Evolutionary conservation across 176 grass and related monocot species (phyloP).

Genomic region (Cenchrus americanus): DNA sequence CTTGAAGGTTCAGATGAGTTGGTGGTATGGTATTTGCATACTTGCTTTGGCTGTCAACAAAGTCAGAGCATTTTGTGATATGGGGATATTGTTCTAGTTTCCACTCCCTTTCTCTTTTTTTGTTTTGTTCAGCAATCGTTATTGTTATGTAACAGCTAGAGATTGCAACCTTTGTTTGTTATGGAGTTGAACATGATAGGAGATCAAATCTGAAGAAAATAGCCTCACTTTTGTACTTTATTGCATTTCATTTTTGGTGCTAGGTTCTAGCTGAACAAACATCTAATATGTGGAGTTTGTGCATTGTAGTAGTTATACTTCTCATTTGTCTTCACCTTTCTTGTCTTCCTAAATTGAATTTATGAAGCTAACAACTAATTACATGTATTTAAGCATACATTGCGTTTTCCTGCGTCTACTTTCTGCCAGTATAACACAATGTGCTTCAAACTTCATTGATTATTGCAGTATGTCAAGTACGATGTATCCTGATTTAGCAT

Average conservation of each 20-base stretch:
- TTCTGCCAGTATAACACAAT: background rate
- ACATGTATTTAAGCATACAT: background rate
- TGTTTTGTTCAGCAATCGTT: slow-evolving; percentile 27
- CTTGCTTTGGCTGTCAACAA: slow-evolving; percentile 44
- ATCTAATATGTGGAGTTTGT: slow-evolving; percentile 21
- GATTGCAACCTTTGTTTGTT: slow-evolving; percentile 41
- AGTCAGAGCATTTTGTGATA: slow-evolving; percentile 58
- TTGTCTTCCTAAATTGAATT: slow-evolving; percentile 7
- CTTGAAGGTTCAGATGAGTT: slow-evolving; percentile 27
- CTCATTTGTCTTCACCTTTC: background rate
- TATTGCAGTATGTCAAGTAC: slow-evolving; percentile 1
- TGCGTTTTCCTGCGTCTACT: background rate
- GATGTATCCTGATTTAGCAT: background rate
- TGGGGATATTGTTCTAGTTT: slow-evolving; percentile 41
- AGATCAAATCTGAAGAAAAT: slow-evolving; percentile 50
- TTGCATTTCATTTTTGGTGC: slow-evolving; percentile 20
- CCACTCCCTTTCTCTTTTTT: slow-evolving; percentile 17
- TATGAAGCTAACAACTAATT: slow-evolving; percentile 18
- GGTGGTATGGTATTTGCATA: slow-evolving; percentile 35
- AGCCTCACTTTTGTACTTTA: slow-evolving; percentile 36
- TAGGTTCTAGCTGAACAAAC: slow-evolving; percentile 16
- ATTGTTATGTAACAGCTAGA: slow-evolving; percentile 52
- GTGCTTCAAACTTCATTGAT: background rate
- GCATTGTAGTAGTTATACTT: background rate
- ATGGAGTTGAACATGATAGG: slow-evolving; percentile 47